Evolutionary conservation across 768 basidiomycete species (phyloP).

Genomic region (Psilocybe tampanensis): DNA sequence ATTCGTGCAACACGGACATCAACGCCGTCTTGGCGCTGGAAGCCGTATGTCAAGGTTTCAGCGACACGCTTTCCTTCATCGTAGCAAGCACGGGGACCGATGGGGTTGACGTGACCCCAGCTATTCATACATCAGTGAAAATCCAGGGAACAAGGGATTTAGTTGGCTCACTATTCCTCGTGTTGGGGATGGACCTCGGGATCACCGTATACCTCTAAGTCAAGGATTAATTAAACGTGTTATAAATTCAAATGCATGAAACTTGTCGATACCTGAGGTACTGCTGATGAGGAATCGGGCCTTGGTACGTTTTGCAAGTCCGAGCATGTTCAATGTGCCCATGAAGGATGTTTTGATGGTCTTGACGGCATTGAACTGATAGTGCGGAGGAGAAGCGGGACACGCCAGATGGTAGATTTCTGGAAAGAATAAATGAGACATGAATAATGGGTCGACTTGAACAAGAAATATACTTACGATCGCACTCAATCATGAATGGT

Average conservation of each 20-base stretch:
- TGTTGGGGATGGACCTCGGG: slow-evolving; percentile 97
- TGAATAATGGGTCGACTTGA: slow-evolving; percentile 4
- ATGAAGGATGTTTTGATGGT: slow-evolving; percentile 98
- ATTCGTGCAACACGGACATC: slow-evolving; percentile 97
- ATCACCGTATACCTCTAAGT: slow-evolving; percentile 93
- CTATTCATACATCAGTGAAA: slow-evolving; percentile 38
- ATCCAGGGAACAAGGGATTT: slow-evolving; percentile 1
- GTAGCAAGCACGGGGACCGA: slow-evolving; percentile 98
- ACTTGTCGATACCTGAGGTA: slow-evolving; percentile 73
- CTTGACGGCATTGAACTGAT: slow-evolving; percentile 97
- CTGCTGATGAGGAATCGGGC: slow-evolving; percentile 96
- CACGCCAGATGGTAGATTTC: slow-evolving; percentile 99
- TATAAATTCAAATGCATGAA: slow-evolving; percentile 7
- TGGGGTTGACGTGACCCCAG: slow-evolving; percentile 99
- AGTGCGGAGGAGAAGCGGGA: slow-evolving; percentile 96
- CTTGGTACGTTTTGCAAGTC: slow-evolving; percentile 95
- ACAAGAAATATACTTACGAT: slow-evolving; percentile 61
- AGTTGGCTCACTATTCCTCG: slow-evolving; percentile 82
- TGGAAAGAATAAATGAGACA: slow-evolving; percentile 31
- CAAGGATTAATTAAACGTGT: slow-evolving; percentile 6
- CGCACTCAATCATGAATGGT: slow-evolving; percentile 98
- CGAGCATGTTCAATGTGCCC: slow-evolving; percentile 99
- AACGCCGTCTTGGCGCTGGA: slow-evolving; percentile 91
- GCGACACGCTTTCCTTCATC: slow-evolving; percentile 99
- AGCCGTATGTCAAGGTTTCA: slow-evolving; percentile 96